Percentiles rank a stretch among this genome's conserved stretches.
phyloP scores from a whole-genome alignment of 345 rosid genomes.

The Gossypium longicalyx region DNA sequence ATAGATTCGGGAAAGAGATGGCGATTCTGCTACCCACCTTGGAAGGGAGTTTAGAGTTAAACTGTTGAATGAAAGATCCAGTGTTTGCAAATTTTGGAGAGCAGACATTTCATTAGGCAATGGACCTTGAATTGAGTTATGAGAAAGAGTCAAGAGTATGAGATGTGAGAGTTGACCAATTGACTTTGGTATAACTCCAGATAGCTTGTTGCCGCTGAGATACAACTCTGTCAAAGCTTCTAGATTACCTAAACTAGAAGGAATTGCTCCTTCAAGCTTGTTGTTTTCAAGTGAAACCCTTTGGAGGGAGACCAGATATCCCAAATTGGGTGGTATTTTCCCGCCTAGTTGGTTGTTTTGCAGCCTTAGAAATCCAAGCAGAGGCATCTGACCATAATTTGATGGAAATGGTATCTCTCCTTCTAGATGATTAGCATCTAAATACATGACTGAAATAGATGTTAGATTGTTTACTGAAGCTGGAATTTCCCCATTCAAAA shows the following conservation, averaged over 20 bases:
- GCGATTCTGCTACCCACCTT: conserved; percentile 33
- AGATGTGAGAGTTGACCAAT: conserved; percentile 38
- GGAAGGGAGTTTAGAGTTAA: conserved; percentile 41
- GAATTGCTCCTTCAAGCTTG: conserved; percentile 42
- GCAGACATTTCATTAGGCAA: conserved; percentile 40
- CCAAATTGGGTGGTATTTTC: conserved; percentile 30
- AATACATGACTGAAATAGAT: conserved; percentile 36
- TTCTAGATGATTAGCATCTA: conserved; percentile 37
- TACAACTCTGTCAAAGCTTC: conserved; percentile 45
- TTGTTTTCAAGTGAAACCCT: conserved; percentile 48
- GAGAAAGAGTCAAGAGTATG: conserved; percentile 32
- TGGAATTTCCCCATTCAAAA: conserved; percentile 36
- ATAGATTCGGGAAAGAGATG: conserved; percentile 40
- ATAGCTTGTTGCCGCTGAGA: conserved; percentile 34
- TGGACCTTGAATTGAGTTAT: conserved; percentile 39
- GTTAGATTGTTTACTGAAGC: conserved; percentile 31
- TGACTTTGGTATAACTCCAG: conserved; percentile 36
- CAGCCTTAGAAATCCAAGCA: conserved; percentile 41
- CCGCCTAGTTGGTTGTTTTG: conserved; percentile 40
- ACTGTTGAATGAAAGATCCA: conserved; percentile 48
- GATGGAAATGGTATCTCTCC: conserved; percentile 42
- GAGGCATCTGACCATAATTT: conserved; percentile 32
- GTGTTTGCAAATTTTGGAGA: conserved; percentile 42
- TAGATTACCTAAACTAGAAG: conserved; percentile 40
- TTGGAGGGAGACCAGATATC: conserved; percentile 38